A percentile compares a stretch with the other conserved stretches of the same genome.
phyloP scores from a whole-genome alignment of 2,329 filamentous ascomycete species.

The Penicillium occitanis region DNA sequence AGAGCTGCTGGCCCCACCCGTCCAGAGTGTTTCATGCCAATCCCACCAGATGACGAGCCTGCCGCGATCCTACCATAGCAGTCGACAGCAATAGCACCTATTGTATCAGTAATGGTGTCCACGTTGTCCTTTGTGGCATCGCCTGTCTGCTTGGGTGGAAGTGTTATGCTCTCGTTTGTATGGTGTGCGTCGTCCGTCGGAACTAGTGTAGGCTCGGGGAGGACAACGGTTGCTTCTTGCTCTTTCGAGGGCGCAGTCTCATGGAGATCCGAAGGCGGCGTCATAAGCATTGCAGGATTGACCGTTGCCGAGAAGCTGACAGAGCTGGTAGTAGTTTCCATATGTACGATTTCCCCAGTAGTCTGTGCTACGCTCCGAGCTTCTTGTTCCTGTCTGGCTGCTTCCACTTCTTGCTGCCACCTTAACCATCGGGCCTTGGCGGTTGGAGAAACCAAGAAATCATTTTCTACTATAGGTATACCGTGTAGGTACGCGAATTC shows the following conservation, averaged over 20 bases:
- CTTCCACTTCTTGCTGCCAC: constrained; percentile 71
- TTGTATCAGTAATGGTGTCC: constrained; percentile 83
- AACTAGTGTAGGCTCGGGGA: background rate
- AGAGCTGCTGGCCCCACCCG: constrained; percentile 89
- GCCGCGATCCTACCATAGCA: constrained; percentile 83
- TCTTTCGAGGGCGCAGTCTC: constrained; percentile 6
- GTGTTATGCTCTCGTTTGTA: background rate
- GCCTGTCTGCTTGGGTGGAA: background rate
- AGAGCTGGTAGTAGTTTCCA: constrained; percentile 26
- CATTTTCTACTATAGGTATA: constrained; percentile 70
- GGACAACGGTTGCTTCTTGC: background rate
- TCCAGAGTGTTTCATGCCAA: constrained; percentile 96
- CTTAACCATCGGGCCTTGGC: constrained; percentile 74
- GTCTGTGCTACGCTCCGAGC: constrained; percentile 24
- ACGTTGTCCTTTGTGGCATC: constrained; percentile 28
- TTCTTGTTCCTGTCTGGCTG: constrained; percentile 52
- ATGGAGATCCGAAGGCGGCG: constrained; percentile 25
- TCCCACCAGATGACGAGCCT: constrained; percentile 92
- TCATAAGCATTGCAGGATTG: constrained; percentile 28
- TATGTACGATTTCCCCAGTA: constrained; percentile 26
- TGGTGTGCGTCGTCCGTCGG: constrained; percentile 17
- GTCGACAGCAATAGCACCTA: constrained; percentile 93
- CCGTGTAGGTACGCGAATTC: constrained; percentile 81
- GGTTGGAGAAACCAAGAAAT: constrained; percentile 74
- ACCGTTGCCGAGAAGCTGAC: constrained; percentile 27